These are phyloP conservation scores for Tolypocladium ophioglossoides DNA, from an alignment of 2,329 filamentous ascomycete species.

Conservation along the genomic window DNA sequence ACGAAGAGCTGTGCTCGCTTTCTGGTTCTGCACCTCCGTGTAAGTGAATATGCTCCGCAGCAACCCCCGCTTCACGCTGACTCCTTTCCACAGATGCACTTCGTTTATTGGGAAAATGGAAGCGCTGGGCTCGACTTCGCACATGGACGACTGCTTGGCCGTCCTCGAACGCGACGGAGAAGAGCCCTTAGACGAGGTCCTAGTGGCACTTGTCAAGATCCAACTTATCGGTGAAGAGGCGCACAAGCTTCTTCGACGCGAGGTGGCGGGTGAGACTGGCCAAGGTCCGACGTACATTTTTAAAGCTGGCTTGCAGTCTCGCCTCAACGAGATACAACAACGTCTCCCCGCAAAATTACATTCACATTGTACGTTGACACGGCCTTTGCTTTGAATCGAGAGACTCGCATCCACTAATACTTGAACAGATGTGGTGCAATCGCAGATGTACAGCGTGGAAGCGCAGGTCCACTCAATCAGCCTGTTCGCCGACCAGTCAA, in stretches of 20 bases:
- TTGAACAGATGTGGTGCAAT: constrained; percentile 16
- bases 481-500: constrained; percentile 17
- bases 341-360: constrained; percentile 11
- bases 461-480: constrained; percentile 21
- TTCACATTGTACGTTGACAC: constrained; percentile 15
- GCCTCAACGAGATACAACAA: constrained; percentile 15
- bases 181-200: constrained; percentile 35
- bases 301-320: constrained; percentile 18
- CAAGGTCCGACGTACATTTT: constrained; percentile 21
- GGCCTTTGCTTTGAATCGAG: no score
- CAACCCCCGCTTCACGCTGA: neutral
- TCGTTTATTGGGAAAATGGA: constrained; percentile 36
- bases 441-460: constrained; percentile 19
- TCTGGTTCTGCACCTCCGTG: constrained; percentile 31
- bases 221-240: constrained; percentile 31
- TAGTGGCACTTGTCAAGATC: constrained; percentile 25
- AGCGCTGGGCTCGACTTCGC: constrained; percentile 42
- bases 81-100: constrained; percentile 15
- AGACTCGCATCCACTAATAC: neutral
- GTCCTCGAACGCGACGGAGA: constrained; percentile 34
- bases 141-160: constrained; percentile 47
- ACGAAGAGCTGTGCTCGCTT: constrained; percentile 34
- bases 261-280: constrained; percentile 15
- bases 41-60: constrained; percentile 8
- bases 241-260: constrained; percentile 18